A percentile compares a stretch with the other conserved stretches of the same genome.
These are phyloP conservation scores for Serendipita sp. DNA, from an alignment of 768 basidiomycete genomes.

Conservation along the genomic window DNA sequence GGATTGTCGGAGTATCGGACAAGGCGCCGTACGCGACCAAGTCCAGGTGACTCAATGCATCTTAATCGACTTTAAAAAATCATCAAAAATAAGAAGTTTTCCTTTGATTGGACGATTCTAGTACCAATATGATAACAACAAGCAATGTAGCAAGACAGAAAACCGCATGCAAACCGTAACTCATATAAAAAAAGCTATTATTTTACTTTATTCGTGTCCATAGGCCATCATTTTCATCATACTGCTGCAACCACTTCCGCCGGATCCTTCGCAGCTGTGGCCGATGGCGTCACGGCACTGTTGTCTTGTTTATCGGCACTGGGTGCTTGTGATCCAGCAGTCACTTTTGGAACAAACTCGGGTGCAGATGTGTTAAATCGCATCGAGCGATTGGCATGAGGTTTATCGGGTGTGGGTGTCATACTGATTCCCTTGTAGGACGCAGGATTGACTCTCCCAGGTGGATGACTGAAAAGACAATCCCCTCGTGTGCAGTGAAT, in stretches of 20 bases:
- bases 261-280: neutral
- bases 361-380: constrained; percentile 36
- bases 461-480: constrained; percentile 86
- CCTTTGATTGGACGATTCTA: too few relatives aligned
- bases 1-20: neutral
- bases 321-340: neutral
- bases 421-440: constrained; percentile 60
- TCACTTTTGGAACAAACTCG: constrained; percentile 9
- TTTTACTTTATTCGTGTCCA: too few relatives aligned
- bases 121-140: too few relatives aligned
- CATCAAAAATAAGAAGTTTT: neutral
- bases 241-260: neutral
- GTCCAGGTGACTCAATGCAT: neutral
- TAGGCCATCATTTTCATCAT: neutral
- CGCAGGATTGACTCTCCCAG: constrained; percentile 62
- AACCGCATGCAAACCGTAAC: too few relatives aligned
- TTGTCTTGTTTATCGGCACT: neutral
- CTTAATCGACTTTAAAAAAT: neutral
- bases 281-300: neutral
- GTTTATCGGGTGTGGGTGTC: constrained; percentile 39
- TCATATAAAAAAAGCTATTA: too few relatives aligned
- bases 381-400: constrained; percentile 52
- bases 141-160: too few relatives aligned
- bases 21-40: neutral
- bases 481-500: constrained; percentile 67